Base-by-base conservation (phyloP, 805 yeast species). In the Candida krabiensis region DNA sequence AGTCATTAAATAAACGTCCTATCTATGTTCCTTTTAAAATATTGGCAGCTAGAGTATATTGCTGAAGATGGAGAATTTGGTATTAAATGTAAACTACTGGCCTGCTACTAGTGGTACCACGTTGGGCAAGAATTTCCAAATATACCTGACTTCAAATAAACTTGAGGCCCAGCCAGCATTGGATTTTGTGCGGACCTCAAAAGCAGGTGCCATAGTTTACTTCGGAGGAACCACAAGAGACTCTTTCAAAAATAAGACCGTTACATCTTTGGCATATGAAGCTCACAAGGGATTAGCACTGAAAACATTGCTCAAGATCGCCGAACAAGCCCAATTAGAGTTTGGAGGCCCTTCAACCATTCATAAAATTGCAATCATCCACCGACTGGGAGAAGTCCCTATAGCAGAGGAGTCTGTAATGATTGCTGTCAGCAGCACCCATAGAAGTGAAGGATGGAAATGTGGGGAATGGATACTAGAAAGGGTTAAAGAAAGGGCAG, bases 151-250 rank as follows among this genome's bases (percentile, higher is more conserved):
- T 0, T 35, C 49, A 1, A 29, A 43, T 4, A 25, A 30, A 3
- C 41, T 66, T 13, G 34, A 46, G 9, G 18, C 55, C 2, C 26
- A 19, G 5, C 50, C 49, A 8, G 55, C 56, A 5, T 33, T 67
- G 8, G 55, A 63, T 4, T 72, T 69, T 52, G 77, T 69, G n/a
- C 64, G 64, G 38, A 45, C 61, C 13, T 66, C 69, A 3, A 40
- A 52, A 17, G 71, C 77, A 0, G 80, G 80, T 1, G 79, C 79
- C 0, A 63, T 72, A 4, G 66, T 74, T 4, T 59, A 63, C 30
- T 75, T 75, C 56, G 73, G 70, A 4, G 80, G 80, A 1, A 70
- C 70, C 9, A 75, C 80, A 6, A 55, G 79, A 38, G 69, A 70
- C 47, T 55, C 55, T 15, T 67, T 71, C 47, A 69, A 64, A 15